Conservation (phyloP, 78 protist species). For the Planoprotostelium fungivorum region DNA sequence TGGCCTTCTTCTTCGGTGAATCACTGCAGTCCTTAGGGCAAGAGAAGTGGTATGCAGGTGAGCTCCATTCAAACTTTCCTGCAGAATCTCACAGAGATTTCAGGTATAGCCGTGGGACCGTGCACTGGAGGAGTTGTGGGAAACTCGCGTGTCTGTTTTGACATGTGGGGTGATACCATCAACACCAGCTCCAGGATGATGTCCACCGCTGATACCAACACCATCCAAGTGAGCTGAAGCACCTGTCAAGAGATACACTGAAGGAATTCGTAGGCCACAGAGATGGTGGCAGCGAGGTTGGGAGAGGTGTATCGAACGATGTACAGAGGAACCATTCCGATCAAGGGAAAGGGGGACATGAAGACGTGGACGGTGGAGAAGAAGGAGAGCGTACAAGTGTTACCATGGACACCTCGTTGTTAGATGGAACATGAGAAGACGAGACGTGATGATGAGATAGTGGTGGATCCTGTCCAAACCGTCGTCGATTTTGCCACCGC, state of each 20-base stretch:
- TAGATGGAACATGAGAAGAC: too few species aligned
- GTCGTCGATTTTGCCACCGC: too few species aligned
- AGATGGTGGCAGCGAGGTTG: neutral
- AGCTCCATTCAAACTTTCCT: too few species aligned
- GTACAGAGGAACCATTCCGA: neutral
- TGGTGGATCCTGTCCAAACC: too few species aligned
- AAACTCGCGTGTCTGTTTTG: conserved; percentile 44
- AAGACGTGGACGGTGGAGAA: neutral
- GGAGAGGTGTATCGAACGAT: neutral
- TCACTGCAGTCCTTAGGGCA: neutral
- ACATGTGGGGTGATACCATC: conserved; percentile 85
- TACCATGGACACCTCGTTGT: too few species aligned
- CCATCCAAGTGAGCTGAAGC: conserved; percentile 44
- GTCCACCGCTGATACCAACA: conserved; percentile 20
- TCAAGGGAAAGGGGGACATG: neutral
- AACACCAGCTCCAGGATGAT: conserved; percentile 83
- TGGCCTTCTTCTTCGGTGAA: too few species aligned
- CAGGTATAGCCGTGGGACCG: conserved; percentile 77
- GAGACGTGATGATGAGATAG: too few species aligned
- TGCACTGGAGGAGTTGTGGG: conserved; percentile 84
- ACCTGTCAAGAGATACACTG: neutral
- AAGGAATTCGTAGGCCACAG: neutral
- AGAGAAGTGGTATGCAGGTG: neutral
- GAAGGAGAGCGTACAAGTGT: too few species aligned
- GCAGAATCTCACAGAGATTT: conserved; percentile 2